Percentiles rank a stretch among this genome's conserved stretches.
phyloP scores from a whole-genome alignment of 2,329 filamentous ascomycete genomes.

The Diaporthe sp. region DNA sequence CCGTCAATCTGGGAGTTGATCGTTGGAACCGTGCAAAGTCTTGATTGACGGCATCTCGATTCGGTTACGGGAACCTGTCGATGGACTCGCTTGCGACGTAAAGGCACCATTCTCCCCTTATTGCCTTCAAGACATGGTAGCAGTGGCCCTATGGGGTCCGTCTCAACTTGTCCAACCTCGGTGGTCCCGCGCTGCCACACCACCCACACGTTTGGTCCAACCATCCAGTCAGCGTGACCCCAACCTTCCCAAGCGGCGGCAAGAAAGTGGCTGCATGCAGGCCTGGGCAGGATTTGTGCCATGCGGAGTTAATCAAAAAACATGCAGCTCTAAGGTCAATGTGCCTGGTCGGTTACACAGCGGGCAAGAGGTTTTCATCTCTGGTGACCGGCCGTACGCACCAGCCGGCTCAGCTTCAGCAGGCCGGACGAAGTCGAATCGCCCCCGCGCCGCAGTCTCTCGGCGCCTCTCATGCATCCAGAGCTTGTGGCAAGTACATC shows the following conservation, averaged over 20 bases:
- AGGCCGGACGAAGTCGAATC: not conserved
- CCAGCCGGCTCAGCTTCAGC: conserved; percentile 22
- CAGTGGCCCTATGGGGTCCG: conserved; percentile 20
- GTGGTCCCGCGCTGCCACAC: conserved; percentile 25
- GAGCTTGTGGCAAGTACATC: not conserved
- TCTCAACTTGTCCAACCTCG: conserved; percentile 24
- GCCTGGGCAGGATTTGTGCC: conserved; percentile 28
- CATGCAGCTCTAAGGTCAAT: conserved; percentile 14
- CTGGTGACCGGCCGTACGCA: conserved; percentile 29
- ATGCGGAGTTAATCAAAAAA: conserved; percentile 31
- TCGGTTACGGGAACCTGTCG: not conserved
- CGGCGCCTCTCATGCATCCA: not conserved
- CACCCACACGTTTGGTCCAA: conserved; percentile 17
- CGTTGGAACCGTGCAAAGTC: not conserved
- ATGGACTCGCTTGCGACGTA: conserved; percentile 4
- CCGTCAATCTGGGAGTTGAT: not conserved
- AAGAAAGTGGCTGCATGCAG: conserved; percentile 32
- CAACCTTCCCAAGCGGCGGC: conserved; percentile 15
- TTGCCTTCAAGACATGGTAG: conserved; percentile 19
- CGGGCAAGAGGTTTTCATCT: conserved; percentile 11
- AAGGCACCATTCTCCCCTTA: not conserved
- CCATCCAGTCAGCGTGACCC: conserved; percentile 17
- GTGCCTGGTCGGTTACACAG: conserved; percentile 33
- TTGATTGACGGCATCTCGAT: conserved; percentile 6
- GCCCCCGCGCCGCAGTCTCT: not conserved